These are phyloP conservation scores for Tetraselmis chui DNA, from an alignment of 139 green algal genomes.

Conservation along the genomic window DNA sequence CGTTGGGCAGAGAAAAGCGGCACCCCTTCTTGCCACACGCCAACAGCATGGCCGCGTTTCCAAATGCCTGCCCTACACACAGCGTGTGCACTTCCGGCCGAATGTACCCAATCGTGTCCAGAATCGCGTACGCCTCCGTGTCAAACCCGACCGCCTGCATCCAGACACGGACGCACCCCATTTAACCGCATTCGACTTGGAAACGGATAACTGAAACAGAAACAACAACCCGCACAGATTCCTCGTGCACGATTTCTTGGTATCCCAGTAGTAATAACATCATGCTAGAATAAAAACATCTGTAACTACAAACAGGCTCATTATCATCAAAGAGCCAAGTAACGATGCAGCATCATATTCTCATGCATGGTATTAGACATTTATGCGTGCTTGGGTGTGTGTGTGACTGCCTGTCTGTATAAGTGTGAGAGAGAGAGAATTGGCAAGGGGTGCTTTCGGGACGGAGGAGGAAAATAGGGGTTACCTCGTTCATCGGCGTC, in stretches of 20 bases:
- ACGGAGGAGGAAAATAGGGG: no score
- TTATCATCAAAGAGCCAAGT: no score
- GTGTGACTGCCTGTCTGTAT: no score
- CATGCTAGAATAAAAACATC: no score
- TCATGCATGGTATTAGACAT: no score
- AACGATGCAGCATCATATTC: no score
- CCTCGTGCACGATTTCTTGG: background rate
- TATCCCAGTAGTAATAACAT: slow-evolving; percentile 1
- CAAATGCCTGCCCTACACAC: slow-evolving; percentile 77
- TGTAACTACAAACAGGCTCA: no score
- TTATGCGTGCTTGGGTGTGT: no score
- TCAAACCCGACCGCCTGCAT: slow-evolving; percentile 72
- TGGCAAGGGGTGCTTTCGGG: no score
- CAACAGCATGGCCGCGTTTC: slow-evolving; percentile 90
- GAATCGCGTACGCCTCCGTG: slow-evolving; percentile 86
- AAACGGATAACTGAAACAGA: background rate
- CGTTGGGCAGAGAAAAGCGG: slow-evolving; percentile 82
- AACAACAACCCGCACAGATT: background rate
- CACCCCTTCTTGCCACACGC: slow-evolving; percentile 83
- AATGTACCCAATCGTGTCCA: slow-evolving; percentile 80
- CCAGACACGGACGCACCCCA: background rate
- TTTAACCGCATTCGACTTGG: background rate
- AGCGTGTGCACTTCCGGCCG: slow-evolving; percentile 64
- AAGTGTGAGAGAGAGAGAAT: no score
- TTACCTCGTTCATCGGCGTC: background rate